A percentile compares a stretch with the other conserved stretches of the same genome.
Conservation (phyloP, 768 basidiomycete species). For the Serpula lacrymans region DNA sequence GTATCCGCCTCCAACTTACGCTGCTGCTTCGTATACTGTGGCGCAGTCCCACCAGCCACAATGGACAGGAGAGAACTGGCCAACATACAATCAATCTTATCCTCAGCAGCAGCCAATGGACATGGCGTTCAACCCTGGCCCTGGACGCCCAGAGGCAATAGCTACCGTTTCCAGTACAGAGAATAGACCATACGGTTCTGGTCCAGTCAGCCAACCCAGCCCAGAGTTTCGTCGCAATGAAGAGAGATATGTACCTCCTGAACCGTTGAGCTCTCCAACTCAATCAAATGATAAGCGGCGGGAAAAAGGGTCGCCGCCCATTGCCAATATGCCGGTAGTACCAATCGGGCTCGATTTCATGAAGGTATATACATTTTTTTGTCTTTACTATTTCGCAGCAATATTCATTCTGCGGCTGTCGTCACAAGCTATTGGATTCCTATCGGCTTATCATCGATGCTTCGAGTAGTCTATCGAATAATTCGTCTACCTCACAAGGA, state of each 20-base stretch:
- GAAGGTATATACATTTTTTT: constrained; percentile 29
- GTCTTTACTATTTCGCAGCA: no score
- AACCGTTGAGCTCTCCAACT: constrained; percentile 22
- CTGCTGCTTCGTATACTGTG: constrained; percentile 26
- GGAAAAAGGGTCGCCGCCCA: constrained; percentile 32
- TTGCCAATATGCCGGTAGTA: constrained; percentile 20
- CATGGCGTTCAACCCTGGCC: constrained; percentile 29
- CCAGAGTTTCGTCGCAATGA: constrained; percentile 33
- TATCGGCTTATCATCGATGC: constrained; percentile 41
- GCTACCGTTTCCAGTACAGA: constrained; percentile 26
- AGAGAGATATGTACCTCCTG: constrained; percentile 25
- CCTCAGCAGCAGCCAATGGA: constrained; percentile 31
- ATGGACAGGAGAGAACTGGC: constrained; percentile 41
- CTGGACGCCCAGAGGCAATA: constrained; percentile 29
- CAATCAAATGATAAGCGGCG: constrained; percentile 34
- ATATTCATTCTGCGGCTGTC: constrained; percentile 4
- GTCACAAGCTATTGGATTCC: constrained; percentile 39
- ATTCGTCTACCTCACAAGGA: constrained; percentile 18
- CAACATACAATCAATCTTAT: constrained; percentile 29
- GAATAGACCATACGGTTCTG: constrained; percentile 26
- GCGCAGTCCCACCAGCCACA: constrained; percentile 27
- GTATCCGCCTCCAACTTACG: constrained; percentile 26
- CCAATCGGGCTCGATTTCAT: constrained; percentile 36
- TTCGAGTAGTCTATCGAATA: constrained; percentile 26
- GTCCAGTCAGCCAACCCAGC: constrained; percentile 17